phyloP scores from a whole-genome alignment of 2,329 filamentous ascomycete species.

The Trichoderma sp. region DNA sequence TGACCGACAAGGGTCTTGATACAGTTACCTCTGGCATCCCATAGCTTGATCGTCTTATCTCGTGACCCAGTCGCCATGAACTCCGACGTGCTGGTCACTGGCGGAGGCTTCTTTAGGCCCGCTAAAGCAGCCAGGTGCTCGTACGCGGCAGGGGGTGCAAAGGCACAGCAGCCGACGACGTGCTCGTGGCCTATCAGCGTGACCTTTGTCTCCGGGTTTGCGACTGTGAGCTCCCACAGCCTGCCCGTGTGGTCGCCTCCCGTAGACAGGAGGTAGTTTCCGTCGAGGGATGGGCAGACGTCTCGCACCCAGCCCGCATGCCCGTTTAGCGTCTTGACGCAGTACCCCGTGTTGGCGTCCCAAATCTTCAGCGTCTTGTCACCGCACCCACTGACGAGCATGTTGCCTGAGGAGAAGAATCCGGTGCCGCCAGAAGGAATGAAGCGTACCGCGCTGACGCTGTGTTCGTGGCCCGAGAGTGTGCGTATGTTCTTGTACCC shows the following conservation, averaged over 20 bases:
- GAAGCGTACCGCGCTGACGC: slow-evolving; percentile 83
- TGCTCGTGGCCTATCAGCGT: slow-evolving; percentile 86
- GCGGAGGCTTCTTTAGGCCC: slow-evolving; percentile 77
- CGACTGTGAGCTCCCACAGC: slow-evolving; percentile 75
- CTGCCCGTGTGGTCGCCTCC: slow-evolving; percentile 79
- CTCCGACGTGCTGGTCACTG: slow-evolving; percentile 70
- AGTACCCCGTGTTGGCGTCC: slow-evolving; percentile 92
- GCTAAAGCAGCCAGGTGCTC: slow-evolving; percentile 70
- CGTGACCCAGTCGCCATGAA: slow-evolving; percentile 85
- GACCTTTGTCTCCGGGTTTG: slow-evolving; percentile 66
- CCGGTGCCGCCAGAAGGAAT: slow-evolving; percentile 79
- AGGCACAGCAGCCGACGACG: slow-evolving; percentile 79
- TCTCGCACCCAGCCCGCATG: slow-evolving; percentile 91
- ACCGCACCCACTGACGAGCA: slow-evolving; percentile 80
- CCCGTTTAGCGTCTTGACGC: slow-evolving; percentile 81
- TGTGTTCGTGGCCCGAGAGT: slow-evolving; percentile 87
- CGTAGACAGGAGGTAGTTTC: slow-evolving; percentile 76
- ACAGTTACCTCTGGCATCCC: slow-evolving; percentile 79
- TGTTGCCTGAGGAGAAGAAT: slow-evolving; percentile 71
- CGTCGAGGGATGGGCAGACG: slow-evolving; percentile 77
- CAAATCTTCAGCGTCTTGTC: slow-evolving; percentile 85
- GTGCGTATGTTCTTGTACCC: slow-evolving; percentile 96
- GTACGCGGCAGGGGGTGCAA: slow-evolving; percentile 78
- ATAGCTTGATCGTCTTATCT: slow-evolving; percentile 87
- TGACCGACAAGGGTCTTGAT: slow-evolving; percentile 83